Percentiles rank a stretch among this genome's conserved stretches.
Evolutionary conservation across 192 early-diverging fungal species (phyloP).

Genomic region (Radiomyces spectabilis): DNA sequence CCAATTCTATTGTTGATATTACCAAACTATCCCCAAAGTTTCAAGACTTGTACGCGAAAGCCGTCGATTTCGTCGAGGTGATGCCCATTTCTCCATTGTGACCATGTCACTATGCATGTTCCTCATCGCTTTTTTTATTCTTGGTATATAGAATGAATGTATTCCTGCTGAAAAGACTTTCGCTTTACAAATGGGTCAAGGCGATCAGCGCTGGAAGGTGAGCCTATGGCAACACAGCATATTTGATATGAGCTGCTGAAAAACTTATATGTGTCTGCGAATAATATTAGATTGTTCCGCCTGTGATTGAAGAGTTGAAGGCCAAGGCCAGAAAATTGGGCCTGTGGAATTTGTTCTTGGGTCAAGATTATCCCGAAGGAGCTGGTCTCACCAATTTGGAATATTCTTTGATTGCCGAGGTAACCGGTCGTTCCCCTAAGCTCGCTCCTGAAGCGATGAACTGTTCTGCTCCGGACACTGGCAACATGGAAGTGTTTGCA

Average conservation of each 20-base stretch:
- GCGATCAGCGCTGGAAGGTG: constrained; percentile 81
- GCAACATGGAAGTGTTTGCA: constrained; percentile 99
- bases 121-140: not conserved
- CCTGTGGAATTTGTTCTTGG: constrained; percentile 95
- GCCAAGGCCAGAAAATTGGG: constrained; percentile 75
- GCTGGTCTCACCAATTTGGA: constrained; percentile 91
- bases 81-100: not conserved
- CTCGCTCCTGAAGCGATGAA: constrained; percentile 91
- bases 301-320: constrained; percentile 87
- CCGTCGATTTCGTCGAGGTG: constrained; percentile 57
- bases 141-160: constrained; percentile 67
- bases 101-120: not conserved
- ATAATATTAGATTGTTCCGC: constrained; percentile 56
- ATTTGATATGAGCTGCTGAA: no score
- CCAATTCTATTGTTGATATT: constrained; percentile 24
- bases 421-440: constrained; percentile 72
- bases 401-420: constrained; percentile 87
- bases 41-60: constrained; percentile 45
- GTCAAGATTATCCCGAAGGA: constrained; percentile 71
- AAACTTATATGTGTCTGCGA: not conserved
- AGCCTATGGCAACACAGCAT: not conserved
- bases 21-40: constrained; percentile 39
- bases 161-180: constrained; percentile 85
- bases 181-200: constrained; percentile 61
- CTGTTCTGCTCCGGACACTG: constrained; percentile 93